Conservation (phyloP, 805 yeast species). For the Aciculoconidium aculeatum region DNA sequence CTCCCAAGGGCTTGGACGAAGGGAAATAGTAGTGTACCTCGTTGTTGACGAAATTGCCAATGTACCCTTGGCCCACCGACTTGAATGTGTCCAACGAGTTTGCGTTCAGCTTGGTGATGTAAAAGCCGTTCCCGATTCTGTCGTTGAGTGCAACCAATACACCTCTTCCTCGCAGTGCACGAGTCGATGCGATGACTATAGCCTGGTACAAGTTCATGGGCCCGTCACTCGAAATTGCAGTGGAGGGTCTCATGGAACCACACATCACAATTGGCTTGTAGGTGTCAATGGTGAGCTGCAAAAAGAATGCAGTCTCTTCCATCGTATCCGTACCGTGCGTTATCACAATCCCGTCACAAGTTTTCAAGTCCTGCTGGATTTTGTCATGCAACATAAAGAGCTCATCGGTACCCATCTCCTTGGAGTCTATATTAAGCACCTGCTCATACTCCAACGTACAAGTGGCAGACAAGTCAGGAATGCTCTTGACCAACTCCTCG, state of each 20-base stretch:
- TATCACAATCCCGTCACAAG: constrained; percentile 54
- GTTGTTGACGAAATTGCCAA: constrained; percentile 65
- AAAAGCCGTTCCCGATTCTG: constrained; percentile 63
- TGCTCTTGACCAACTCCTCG: constrained; percentile 45
- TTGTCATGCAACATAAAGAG: constrained; percentile 42
- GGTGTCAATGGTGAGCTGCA: constrained; percentile 43
- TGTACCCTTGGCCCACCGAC: constrained; percentile 60
- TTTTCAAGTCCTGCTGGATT: constrained; percentile 38
- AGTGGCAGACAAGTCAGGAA: constrained; percentile 50
- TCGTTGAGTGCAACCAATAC: constrained; percentile 62
- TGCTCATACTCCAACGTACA: constrained; percentile 60
- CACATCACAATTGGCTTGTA: constrained; percentile 58
- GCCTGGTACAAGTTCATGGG: constrained; percentile 71
- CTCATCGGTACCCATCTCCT: constrained; percentile 45
- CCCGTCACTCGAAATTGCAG: constrained; percentile 66
- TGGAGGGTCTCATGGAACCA: constrained; percentile 72
- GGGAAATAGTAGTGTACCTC: constrained; percentile 62
- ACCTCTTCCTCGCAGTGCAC: constrained; percentile 50
- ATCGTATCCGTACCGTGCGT: constrained; percentile 71
- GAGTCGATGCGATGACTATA: constrained; percentile 53
- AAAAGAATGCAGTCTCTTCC: constrained; percentile 62
- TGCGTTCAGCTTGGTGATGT: constrained; percentile 65
- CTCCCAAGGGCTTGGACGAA: constrained; percentile 52
- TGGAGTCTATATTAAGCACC: constrained; percentile 56
- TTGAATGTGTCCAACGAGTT: constrained; percentile 67